Evolutionary conservation across 2,329 filamentous ascomycete genomes (phyloP).

Genomic region (Alternaria ethzedia): DNA sequence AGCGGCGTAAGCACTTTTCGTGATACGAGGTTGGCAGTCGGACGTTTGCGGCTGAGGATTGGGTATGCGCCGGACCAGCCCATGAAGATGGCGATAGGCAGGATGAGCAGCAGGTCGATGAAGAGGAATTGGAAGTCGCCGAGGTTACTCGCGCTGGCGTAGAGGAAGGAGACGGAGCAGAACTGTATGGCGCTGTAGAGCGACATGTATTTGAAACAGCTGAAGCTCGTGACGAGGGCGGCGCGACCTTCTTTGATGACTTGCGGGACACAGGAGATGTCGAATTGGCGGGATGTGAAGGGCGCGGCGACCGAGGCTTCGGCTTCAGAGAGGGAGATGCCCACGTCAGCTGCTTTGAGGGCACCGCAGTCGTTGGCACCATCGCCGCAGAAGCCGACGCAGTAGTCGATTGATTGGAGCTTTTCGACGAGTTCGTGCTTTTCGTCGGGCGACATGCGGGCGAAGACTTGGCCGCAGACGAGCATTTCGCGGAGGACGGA

Average conservation of each 20-base stretch:
- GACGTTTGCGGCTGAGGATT: constrained; percentile 79
- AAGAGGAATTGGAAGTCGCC: constrained; percentile 98
- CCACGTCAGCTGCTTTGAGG: constrained; percentile 94
- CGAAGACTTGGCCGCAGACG: constrained; percentile 89
- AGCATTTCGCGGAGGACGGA: constrained; percentile 86
- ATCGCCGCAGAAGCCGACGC: constrained; percentile 94
- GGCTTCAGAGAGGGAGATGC: constrained; percentile 94
- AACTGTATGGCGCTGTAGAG: constrained; percentile 99
- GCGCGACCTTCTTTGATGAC: constrained; percentile 93
- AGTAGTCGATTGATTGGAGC: constrained; percentile 94
- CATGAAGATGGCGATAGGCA: constrained; percentile 98
- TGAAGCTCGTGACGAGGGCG: constrained; percentile 96
- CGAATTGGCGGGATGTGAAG: constrained; percentile 93
- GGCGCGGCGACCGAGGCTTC: constrained; percentile 98
- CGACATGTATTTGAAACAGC: constrained; percentile 99
- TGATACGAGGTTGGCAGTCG: constrained; percentile 89
- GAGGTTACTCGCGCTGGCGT: constrained; percentile 89
- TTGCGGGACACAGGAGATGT: constrained; percentile 92
- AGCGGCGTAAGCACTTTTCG: constrained; percentile 90
- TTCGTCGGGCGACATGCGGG: constrained; percentile 98
- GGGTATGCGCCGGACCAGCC: constrained; percentile 91
- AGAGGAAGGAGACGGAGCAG: constrained; percentile 94
- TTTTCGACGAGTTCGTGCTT: constrained; percentile 98
- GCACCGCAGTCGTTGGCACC: constrained; percentile 98
- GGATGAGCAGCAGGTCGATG: constrained; percentile 89